A percentile compares a stretch with the other conserved stretches of the same genome.
Evolutionary conservation across 305 asterid species (phyloP).

Genomic region (Euphrasia arctica): DNA sequence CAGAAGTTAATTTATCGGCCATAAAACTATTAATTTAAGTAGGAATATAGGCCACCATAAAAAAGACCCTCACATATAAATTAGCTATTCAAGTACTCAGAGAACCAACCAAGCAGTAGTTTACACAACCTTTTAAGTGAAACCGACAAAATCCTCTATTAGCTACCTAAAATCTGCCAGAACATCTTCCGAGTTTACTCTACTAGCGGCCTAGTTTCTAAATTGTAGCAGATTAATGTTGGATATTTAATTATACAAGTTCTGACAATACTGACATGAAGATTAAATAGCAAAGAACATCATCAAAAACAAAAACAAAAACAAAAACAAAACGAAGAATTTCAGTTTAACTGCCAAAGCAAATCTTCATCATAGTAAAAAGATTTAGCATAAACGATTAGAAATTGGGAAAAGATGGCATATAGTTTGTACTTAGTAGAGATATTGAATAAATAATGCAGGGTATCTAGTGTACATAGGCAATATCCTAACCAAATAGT

Average conservation of each 20-base stretch:
- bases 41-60: constrained; percentile 1
- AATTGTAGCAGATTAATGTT: neutral
- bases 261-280: neutral
- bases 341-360: constrained; percentile 6
- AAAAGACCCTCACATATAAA: neutral
- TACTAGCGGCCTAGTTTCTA: neutral
- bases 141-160: constrained; percentile 3
- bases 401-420: constrained; percentile 12
- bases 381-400: constrained; percentile 3
- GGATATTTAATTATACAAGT: constrained; percentile 5
- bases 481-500: constrained; percentile 2
- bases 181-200: neutral
- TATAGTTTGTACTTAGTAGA: neutral
- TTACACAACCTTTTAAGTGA: constrained; percentile 2
- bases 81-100: neutral
- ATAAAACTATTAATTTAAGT: neutral
- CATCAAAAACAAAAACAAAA: no score
- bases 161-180: neutral
- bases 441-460: neutral
- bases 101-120: constrained; percentile 7
- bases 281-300: neutral
- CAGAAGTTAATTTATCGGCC: neutral
- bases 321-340: constrained; percentile 2
- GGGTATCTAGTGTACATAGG: constrained; percentile 18
- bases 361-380: neutral